Evolutionary conservation across 352 stramenopile species (phyloP).

Genomic region (Globisporangium viniferum): DNA sequence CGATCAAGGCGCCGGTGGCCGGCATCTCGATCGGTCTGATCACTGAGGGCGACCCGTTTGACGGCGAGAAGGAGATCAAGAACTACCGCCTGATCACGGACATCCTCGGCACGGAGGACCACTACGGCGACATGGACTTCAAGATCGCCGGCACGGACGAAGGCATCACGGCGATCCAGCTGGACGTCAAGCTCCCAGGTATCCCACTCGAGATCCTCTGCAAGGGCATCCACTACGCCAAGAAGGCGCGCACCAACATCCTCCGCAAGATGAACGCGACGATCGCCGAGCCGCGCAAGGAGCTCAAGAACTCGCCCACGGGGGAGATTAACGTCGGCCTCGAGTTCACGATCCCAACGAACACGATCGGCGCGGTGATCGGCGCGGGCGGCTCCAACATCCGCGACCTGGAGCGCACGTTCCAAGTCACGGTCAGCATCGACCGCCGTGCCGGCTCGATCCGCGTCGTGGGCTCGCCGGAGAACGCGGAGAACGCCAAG

Average conservation of each 20-base stretch:
- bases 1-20: slow-evolving; percentile 90
- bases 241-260: slow-evolving; percentile 74
- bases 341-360: slow-evolving; percentile 58
- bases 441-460: slow-evolving; percentile 85
- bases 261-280: slow-evolving; percentile 82
- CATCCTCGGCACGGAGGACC: slow-evolving; percentile 97
- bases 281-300: slow-evolving; percentile 51
- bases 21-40: slow-evolving; percentile 95
- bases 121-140: slow-evolving; percentile 98
- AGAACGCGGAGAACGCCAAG: slow-evolving; percentile 75
- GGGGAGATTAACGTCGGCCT: slow-evolving; percentile 41
- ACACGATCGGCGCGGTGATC: slow-evolving; percentile 64
- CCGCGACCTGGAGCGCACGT: slow-evolving; percentile 62
- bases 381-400: slow-evolving; percentile 75
- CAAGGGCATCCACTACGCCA: slow-evolving; percentile 84
- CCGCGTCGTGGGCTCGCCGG: slow-evolving; percentile 82
- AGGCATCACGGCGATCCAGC: slow-evolving; percentile 94
- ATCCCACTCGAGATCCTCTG: slow-evolving; percentile 83
- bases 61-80: slow-evolving; percentile 58
- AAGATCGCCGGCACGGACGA: slow-evolving; percentile 91
- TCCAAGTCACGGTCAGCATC: slow-evolving; percentile 63
- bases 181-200: slow-evolving; percentile 95
- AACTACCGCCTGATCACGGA: slow-evolving; percentile 94
- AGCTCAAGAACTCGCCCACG: slow-evolving; percentile 49
- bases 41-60: slow-evolving; percentile 65